Evolutionary conservation across 2,329 filamentous ascomycete genomes (phyloP).

Genomic region (Colletotrichum tamarilloi): DNA sequence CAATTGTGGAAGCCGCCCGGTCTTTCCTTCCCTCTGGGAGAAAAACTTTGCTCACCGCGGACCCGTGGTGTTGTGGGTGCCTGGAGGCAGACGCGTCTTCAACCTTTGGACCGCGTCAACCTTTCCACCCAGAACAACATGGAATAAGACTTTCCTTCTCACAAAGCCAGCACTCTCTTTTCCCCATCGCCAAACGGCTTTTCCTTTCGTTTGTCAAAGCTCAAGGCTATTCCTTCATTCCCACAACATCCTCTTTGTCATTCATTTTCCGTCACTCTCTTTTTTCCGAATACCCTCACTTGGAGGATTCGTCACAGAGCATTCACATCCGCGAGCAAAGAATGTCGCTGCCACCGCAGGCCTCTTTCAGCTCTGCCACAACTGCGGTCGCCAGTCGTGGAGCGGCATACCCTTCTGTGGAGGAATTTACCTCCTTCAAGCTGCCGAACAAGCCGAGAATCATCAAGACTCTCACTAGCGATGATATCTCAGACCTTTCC

Average conservation of each 20-base stretch:
- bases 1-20: not conserved
- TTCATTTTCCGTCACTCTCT: not conserved
- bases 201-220: not conserved
- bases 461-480: not conserved
- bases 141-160: not conserved
- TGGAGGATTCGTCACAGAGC: not conserved
- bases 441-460: not conserved
- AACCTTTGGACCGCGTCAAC: not conserved
- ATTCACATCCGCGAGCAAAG: not conserved
- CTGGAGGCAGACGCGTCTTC: not conserved
- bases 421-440: conserved; percentile 20
- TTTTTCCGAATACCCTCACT: not conserved
- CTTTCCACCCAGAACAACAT: not conserved
- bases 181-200: not conserved
- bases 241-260: not conserved
- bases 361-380: conserved; percentile 19
- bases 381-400: conserved; percentile 17
- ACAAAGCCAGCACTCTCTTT: not conserved
- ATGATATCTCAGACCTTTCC: not conserved
- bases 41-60: not conserved
- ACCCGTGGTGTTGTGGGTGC: not conserved
- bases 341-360: conserved; percentile 17
- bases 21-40: not conserved
- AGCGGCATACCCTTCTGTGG: conserved; percentile 6
- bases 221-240: not conserved